These are phyloP conservation scores for Yamadazyma takamatsuzukensis DNA, from an alignment of 805 yeast genomes.

Conservation along the genomic window DNA sequence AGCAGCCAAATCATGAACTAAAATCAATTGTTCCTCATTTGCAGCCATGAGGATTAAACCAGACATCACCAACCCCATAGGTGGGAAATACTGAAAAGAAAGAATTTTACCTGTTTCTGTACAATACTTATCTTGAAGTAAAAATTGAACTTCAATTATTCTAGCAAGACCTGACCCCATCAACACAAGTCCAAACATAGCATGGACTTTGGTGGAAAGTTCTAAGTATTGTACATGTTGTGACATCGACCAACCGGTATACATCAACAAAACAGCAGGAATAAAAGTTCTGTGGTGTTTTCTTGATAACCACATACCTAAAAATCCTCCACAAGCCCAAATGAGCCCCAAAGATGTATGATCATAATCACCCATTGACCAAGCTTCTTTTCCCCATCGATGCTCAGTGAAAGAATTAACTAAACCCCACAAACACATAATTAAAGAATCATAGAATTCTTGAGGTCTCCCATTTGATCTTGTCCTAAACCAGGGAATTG, in stretches of 20 bases:
- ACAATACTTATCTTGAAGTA: slow-evolving; percentile 58
- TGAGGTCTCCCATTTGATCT: slow-evolving; percentile 38
- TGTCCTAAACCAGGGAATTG: slow-evolving; percentile 71
- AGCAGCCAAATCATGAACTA: slow-evolving; percentile 71
- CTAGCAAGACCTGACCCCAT: slow-evolving; percentile 76
- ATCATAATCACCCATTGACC: slow-evolving; percentile 93
- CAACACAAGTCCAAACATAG: slow-evolving; percentile 76
- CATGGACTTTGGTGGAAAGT: slow-evolving; percentile 84
- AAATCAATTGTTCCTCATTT: slow-evolving; percentile 76
- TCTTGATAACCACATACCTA: slow-evolving; percentile 71
- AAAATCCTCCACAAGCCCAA: slow-evolving; percentile 93
- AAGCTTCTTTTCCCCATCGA: slow-evolving; percentile 83
- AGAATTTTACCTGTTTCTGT: slow-evolving; percentile 43
- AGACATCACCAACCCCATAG: slow-evolving; percentile 71
- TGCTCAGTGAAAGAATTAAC: slow-evolving; percentile 96
- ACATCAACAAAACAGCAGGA: slow-evolving; percentile 77
- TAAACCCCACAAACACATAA: slow-evolving; percentile 88
- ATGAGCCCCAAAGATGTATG: slow-evolving; percentile 95
- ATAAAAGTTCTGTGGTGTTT: slow-evolving; percentile 65
- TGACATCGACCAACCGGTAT: slow-evolving; percentile 94
- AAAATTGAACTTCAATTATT: slow-evolving; percentile 73
- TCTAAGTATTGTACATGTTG: slow-evolving; percentile 75
- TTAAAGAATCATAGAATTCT: slow-evolving; percentile 77
- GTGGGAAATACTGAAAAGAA: slow-evolving; percentile 84
- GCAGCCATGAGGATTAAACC: slow-evolving; percentile 91